Conservation (phyloP, 257 asterid genomes). For the Scutellaria barbata region DNA sequence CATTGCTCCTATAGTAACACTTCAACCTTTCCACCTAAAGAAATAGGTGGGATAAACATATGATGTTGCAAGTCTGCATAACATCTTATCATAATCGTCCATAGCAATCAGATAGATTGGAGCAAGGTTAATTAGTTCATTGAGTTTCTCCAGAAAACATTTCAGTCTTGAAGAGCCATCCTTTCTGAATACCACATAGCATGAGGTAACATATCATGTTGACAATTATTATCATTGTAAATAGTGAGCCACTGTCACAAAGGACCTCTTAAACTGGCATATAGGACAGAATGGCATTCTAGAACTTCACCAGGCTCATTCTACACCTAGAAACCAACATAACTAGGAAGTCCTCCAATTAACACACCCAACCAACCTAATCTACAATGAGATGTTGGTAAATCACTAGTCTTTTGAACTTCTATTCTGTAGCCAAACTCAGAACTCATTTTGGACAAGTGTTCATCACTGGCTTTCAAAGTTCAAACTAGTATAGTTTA, state of each 20-base stretch:
- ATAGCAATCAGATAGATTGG: background rate
- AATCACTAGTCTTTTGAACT: background rate
- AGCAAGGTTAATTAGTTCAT: background rate
- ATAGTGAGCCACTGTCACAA: background rate
- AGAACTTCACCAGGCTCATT: background rate
- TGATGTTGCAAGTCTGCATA: background rate
- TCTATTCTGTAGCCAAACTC: background rate
- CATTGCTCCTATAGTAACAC: too few species aligned
- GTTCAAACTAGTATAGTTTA: background rate
- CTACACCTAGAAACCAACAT: background rate
- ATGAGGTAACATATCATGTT: background rate
- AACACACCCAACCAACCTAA: constrained; percentile 4
- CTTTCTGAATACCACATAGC: background rate
- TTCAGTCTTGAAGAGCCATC: background rate
- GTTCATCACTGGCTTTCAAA: constrained; percentile 7
- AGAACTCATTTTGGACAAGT: constrained; percentile 3
- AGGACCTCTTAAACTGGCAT: constrained; percentile 8
- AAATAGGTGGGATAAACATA: constrained; percentile 9
- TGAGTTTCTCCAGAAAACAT: background rate
- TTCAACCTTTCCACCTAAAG: too few species aligned
- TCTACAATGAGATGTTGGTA: constrained; percentile 6
- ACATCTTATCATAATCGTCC: background rate
- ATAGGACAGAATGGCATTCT: background rate
- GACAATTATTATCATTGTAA: background rate
- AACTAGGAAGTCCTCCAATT: background rate